Evolutionary conservation across 257 asterid species (phyloP).

Genomic region (Solanum virginianum): DNA sequence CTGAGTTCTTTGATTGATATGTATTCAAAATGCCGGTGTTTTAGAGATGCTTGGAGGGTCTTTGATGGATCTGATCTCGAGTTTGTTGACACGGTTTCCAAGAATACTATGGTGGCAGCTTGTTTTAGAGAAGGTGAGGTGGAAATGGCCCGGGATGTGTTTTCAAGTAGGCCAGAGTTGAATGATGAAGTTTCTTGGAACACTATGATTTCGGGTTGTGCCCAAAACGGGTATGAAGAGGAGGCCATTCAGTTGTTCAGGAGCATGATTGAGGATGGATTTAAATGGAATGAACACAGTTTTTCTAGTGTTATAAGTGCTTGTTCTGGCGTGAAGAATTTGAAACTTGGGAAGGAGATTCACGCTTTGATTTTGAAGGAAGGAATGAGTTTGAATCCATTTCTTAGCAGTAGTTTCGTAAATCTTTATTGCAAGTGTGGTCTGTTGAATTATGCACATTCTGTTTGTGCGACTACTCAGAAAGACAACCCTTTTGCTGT

Average conservation of each 20-base stretch:
- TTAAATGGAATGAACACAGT: conserved; percentile 43
- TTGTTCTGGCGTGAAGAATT: conserved; percentile 47
- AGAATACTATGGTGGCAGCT: conserved; percentile 73
- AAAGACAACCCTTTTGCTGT: conserved; percentile 31
- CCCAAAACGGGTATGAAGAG: conserved; percentile 45
- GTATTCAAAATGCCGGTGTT: conserved; percentile 80
- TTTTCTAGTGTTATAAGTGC: conserved; percentile 54
- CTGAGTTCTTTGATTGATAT: conserved; percentile 73
- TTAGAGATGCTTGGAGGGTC: conserved; percentile 36
- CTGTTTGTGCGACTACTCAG: conserved; percentile 17
- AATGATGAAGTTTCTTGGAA: conserved; percentile 80
- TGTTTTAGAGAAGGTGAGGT: conserved; percentile 74
- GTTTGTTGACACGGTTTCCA: conserved; percentile 50
- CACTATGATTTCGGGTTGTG: conserved; percentile 65
- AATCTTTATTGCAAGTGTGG: conserved; percentile 73
- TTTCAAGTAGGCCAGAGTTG: conserved; percentile 28
- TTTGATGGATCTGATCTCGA: conserved; percentile 15
- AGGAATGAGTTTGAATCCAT: conserved; percentile 43
- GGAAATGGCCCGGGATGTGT: conserved; percentile 43
- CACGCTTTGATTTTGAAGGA: conserved; percentile 63
- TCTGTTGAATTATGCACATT: conserved; percentile 45
- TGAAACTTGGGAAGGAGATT: conserved; percentile 59
- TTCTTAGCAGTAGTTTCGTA: conserved; percentile 56
- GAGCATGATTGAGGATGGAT: conserved; percentile 44
- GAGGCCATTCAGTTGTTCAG: conserved; percentile 52